Evolutionary conservation across 169 alveolate genomes (phyloP).

Genomic region (Besnoitia besnoiti): DNA sequence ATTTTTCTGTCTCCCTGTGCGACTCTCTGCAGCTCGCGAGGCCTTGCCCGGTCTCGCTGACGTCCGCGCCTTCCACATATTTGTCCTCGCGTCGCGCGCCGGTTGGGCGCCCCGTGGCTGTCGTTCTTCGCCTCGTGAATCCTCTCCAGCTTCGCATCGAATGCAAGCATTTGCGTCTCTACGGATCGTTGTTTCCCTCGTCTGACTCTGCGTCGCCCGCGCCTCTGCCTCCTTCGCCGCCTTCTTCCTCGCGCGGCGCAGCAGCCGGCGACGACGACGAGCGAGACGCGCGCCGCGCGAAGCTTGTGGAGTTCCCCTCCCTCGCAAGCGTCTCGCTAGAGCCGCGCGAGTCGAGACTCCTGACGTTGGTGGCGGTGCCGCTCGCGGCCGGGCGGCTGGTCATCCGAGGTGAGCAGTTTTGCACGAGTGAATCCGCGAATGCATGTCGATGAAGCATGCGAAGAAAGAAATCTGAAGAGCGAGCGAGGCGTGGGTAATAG

Average conservation of each 20-base stretch:
- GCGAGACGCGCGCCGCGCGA: background rate
- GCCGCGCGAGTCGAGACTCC: background rate
- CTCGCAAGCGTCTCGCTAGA: constrained; percentile 12
- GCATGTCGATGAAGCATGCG: no score
- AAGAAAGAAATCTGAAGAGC: no score
- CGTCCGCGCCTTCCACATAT: background rate
- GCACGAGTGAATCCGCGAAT: no score
- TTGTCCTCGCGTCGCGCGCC: constrained; percentile 8
- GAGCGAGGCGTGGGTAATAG: no score
- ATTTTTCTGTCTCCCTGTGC: background rate
- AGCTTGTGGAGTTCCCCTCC: background rate
- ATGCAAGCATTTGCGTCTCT: constrained; percentile 14
- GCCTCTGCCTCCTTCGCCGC: background rate
- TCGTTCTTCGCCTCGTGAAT: constrained; percentile 35
- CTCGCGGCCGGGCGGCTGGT: constrained; percentile 36
- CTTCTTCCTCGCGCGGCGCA: background rate
- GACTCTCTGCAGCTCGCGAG: background rate
- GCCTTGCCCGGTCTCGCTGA: background rate
- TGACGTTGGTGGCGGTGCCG: constrained; percentile 37
- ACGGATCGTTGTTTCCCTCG: background rate
- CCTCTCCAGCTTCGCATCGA: constrained; percentile 40
- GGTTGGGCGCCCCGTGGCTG: constrained; percentile 45
- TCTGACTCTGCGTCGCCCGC: background rate
- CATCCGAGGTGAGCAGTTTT: constrained; percentile 30
- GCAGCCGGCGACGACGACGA: background rate